phyloP scores from a whole-genome alignment of 1,139 yeast genomes.

The Kodamaea alishanica region DNA sequence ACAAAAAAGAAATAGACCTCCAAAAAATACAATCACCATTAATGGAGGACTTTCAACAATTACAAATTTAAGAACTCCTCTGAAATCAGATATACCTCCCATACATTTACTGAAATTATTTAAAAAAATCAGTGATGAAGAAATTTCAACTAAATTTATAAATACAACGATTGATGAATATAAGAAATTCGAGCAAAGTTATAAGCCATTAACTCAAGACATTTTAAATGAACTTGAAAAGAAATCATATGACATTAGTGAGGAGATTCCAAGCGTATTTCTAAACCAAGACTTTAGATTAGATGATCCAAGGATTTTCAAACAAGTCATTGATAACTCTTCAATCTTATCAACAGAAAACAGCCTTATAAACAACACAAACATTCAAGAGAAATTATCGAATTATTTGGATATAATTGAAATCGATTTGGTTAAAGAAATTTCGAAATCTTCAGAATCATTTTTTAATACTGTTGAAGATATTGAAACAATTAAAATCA shows the following conservation, averaged over 20 bases:
- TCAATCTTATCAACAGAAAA: conserved; percentile 30
- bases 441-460: conserved; percentile 77
- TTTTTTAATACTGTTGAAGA: conserved; percentile 84
- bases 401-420: conserved; percentile 85
- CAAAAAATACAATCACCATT: conserved; percentile 33
- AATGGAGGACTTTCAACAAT: conserved; percentile 42
- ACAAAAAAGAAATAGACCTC: conserved; percentile 29
- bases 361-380: conserved; percentile 37
- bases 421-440: conserved; percentile 72
- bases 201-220: conserved; percentile 47
- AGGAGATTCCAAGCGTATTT: conserved; percentile 63
- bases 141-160: conserved; percentile 41
- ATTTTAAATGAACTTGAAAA: conserved; percentile 42
- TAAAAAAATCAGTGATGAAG: conserved; percentile 46
- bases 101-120: conserved; percentile 61
- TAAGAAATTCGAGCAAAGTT: conserved; percentile 48
- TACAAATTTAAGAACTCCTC: conserved; percentile 60
- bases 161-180: conserved; percentile 51
- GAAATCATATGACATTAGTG: conserved; percentile 15
- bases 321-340: conserved; percentile 60
- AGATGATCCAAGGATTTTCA: conserved; percentile 85
- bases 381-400: conserved; percentile 76
- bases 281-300: conserved; percentile 67
- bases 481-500: conserved; percentile 57
- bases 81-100: conserved; percentile 80